These are phyloP conservation scores for Xylaria sp. DNA, from an alignment of 2,329 filamentous ascomycete species.

Conservation along the genomic window DNA sequence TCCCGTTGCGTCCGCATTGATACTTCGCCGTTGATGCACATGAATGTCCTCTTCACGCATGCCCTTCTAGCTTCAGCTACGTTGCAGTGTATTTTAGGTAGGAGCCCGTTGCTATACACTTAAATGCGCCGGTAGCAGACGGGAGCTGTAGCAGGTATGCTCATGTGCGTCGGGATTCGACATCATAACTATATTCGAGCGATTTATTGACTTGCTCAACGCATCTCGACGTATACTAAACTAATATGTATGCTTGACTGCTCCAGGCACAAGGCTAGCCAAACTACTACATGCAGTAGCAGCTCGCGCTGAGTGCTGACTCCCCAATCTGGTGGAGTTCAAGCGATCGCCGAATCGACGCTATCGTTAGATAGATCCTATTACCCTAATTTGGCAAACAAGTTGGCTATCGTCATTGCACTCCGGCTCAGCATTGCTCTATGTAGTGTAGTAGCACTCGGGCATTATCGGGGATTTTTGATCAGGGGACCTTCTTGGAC, in stretches of 20 bases:
- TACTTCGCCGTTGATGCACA: neutral
- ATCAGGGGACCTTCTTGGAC: slow-evolving; percentile 16
- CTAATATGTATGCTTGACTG: too few species aligned
- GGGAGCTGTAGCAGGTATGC: neutral
- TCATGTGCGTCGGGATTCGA: neutral
- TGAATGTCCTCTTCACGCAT: neutral
- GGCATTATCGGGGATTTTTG: slow-evolving; percentile 1
- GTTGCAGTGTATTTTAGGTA: neutral
- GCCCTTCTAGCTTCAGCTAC: neutral
- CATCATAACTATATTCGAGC: neutral
- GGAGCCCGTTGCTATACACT: neutral
- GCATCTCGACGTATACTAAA: neutral
- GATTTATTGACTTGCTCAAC: neutral
- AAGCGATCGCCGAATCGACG: slow-evolving; percentile 31
- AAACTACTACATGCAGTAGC: neutral
- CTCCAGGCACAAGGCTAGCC: slow-evolving; percentile 2
- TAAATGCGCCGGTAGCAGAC: neutral
- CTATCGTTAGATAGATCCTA: slow-evolving; percentile 32
- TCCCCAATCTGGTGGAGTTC: neutral
- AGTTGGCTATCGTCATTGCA: slow-evolving; percentile 27
- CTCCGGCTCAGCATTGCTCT: neutral
- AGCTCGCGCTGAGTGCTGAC: slow-evolving; percentile 18
- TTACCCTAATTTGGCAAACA: slow-evolving; percentile 17
- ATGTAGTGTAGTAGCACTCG: neutral
- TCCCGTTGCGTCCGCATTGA: neutral